Base-by-base conservation (phyloP, 495 filamentous ascomycete genomes). In the Zalerion maritima region DNA sequence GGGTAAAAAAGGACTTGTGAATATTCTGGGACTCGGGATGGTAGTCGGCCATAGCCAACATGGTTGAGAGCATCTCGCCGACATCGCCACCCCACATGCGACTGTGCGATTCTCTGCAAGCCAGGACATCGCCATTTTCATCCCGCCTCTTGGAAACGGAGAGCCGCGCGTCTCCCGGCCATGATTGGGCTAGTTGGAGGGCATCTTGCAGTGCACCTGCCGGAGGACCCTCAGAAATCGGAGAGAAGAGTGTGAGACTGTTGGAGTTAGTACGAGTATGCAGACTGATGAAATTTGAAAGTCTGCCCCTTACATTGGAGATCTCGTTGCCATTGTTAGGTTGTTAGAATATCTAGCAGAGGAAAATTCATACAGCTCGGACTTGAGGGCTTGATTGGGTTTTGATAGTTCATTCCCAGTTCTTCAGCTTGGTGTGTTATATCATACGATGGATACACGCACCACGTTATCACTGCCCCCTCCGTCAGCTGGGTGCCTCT, bases 1-100 rank as follows among this genome's bases (percentile, higher is more conserved):
- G n/a, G n/a, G n/a, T n/a, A n/a, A n/a, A n/a, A 24, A 41, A 37
- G 34, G 37, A 41, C 18, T 31, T 15, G 14, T 37, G 15, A 24
- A 29, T 27, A 14, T 27, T 29, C 26, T 41, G 38, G 7, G 29
- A 21, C 6, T 23, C 18, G 9, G 30, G 19, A 13, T 22, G 23
- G 30, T 41, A 37, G 18, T 30, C 34, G 6, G 38, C 38, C 21
- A 20, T 29, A 14, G 30, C 21, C 11, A 41, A 26, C 14, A 41
- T 34, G 16, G 37, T 24, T 9, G 34, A 34, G 12, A 41, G 30
- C 19, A 31, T 35, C 11, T 34, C 26, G 9, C 38, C 38, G 24
- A 14, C 35, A 27, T 35, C 38, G 37, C 32, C 34, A 40, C 15
- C 20, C 25, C 14, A 22, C 32, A 7, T 40, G 32, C 21, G 25